A percentile compares a stretch with the other conserved stretches of the same genome.
These are phyloP conservation scores for Botryotinia convoluta DNA, from an alignment of 2,329 filamentous ascomycete genomes.

Conservation along the genomic window DNA sequence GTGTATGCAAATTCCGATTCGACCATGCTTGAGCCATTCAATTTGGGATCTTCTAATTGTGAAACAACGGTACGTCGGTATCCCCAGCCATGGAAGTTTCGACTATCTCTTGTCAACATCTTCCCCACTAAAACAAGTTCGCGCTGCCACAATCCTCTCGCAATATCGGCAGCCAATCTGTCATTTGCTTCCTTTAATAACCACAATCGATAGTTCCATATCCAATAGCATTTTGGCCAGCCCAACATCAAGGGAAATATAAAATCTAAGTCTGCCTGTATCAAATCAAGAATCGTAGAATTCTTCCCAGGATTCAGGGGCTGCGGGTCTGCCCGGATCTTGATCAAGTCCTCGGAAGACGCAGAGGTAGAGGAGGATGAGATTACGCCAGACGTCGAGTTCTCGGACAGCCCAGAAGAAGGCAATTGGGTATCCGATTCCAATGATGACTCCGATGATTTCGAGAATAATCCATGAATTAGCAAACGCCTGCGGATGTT, in stretches of 20 bases:
- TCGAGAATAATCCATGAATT: conserved; percentile 56
- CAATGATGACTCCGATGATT: conserved; percentile 49
- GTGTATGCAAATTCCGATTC: conserved; percentile 88
- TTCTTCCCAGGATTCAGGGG: conserved; percentile 50
- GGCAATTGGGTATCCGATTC: conserved; percentile 54
- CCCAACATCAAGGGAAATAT: conserved; percentile 79
- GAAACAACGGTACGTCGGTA: conserved; percentile 78
- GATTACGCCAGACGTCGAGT: conserved; percentile 61
- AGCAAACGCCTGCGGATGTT: conserved; percentile 77
- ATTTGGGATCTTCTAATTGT: conserved; percentile 62
- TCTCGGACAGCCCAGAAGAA: conserved; percentile 53
- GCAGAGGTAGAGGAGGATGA: conserved; percentile 56
- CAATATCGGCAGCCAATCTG: conserved; percentile 54
- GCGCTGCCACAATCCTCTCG: conserved; percentile 73
- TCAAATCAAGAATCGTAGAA: conserved; percentile 53
- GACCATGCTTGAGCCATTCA: conserved; percentile 61
- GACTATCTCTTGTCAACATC: conserved; percentile 81
- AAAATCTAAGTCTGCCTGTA: conserved; percentile 75
- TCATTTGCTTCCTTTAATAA: conserved; percentile 69
- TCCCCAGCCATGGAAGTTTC: conserved; percentile 97
- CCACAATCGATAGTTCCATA: conserved; percentile 96
- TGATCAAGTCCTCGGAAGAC: conserved; percentile 52
- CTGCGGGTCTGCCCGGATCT: conserved; percentile 48
- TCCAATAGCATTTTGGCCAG: conserved; percentile 98
- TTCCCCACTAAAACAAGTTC: conserved; percentile 81